These are phyloP conservation scores for Ceratobasidium sp. DNA, from an alignment of 1,284 basidiomycete species.

Conservation along the genomic window DNA sequence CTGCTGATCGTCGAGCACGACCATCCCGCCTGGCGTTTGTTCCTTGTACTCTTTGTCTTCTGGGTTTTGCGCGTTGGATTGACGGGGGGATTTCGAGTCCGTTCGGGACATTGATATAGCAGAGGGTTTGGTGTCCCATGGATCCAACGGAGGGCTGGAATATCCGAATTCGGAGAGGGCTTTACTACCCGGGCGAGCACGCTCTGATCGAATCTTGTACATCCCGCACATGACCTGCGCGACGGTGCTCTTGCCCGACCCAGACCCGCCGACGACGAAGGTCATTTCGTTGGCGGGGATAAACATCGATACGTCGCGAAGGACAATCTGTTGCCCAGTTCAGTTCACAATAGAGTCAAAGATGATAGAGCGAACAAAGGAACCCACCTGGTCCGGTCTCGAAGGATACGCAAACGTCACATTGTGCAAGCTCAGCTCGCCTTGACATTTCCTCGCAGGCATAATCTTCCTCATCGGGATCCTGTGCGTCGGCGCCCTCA, in stretches of 20 bases:
- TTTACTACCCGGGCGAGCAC: slow-evolving; percentile 10
- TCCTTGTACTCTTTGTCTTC: slow-evolving; percentile 28
- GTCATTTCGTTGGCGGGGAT: slow-evolving; percentile 89
- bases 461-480: slow-evolving; percentile 47
- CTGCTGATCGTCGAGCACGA: slow-evolving; percentile 87
- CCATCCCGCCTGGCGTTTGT: slow-evolving; percentile 55
- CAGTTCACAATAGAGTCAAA: slow-evolving; percentile 51
- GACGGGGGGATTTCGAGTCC: background rate
- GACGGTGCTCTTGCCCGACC: slow-evolving; percentile 94
- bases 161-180: slow-evolving; percentile 59
- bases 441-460: slow-evolving; percentile 66
- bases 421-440: slow-evolving; percentile 82
- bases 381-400: slow-evolving; percentile 68
- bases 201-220: slow-evolving; percentile 68
- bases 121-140: background rate
- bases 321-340: slow-evolving; percentile 57
- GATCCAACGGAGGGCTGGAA: background rate
- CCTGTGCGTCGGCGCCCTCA: slow-evolving; percentile 32
- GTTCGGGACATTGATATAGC: too few relatives aligned
- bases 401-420: slow-evolving; percentile 91
- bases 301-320: slow-evolving; percentile 64
- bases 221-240: slow-evolving; percentile 85
- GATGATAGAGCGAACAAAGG: slow-evolving; percentile 51
- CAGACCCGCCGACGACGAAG: slow-evolving; percentile 92
- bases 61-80: background rate